Evolutionary conservation across 2,329 filamentous ascomycete genomes (phyloP).

Genomic region (Myriosclerotinia curreyana): DNA sequence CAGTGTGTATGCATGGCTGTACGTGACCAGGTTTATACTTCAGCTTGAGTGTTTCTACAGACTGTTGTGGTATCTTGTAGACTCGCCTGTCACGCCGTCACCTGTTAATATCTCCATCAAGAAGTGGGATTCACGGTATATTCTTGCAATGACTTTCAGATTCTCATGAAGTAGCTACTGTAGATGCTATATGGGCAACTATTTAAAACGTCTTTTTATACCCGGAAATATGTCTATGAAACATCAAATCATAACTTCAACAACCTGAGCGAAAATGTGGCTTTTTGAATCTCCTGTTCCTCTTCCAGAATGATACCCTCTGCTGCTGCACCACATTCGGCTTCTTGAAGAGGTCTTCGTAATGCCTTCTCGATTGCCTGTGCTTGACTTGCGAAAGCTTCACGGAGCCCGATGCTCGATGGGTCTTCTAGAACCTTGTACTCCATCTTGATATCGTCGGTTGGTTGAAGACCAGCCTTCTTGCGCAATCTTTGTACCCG

Average conservation of each 20-base stretch:
- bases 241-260: conserved; percentile 59
- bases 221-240: neutral
- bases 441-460: conserved; percentile 94
- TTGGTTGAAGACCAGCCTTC: conserved; percentile 85
- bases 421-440: conserved; percentile 79
- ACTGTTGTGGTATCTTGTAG: neutral
- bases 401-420: conserved; percentile 68
- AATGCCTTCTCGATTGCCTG: conserved; percentile 72
- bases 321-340: conserved; percentile 1
- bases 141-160: neutral
- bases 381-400: conserved; percentile 66
- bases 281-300: conserved; percentile 81
- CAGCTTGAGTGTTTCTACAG: neutral
- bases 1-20: no score
- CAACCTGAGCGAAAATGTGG: conserved; percentile 73
- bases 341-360: conserved; percentile 55
- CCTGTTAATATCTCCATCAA: neutral
- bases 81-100: neutral
- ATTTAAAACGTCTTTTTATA: conserved; percentile 15
- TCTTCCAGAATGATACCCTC: conserved; percentile 71
- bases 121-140: neutral
- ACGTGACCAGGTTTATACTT: neutral
- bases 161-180: neutral
- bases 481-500: conserved; percentile 90
- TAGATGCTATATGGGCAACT: neutral